These are phyloP conservation scores for Galeopsis tetrahit DNA, from an alignment of 257 asterid genomes.

Conservation along the genomic window DNA sequence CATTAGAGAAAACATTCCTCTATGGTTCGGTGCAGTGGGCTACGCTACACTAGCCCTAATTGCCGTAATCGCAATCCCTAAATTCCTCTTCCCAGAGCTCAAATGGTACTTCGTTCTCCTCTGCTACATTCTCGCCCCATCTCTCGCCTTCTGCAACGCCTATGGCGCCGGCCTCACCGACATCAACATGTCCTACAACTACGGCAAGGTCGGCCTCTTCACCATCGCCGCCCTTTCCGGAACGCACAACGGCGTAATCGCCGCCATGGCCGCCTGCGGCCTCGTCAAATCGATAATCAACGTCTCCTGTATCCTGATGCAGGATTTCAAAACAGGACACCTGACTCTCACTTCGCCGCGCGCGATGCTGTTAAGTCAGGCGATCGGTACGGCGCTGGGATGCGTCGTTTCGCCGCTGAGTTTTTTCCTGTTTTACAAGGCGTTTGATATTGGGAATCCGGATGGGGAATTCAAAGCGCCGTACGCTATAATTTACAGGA, in stretches of 20 bases:
- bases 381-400: slow-evolving; percentile 75
- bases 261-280: slow-evolving; percentile 85
- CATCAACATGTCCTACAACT: slow-evolving; percentile 85
- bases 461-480: slow-evolving; percentile 87
- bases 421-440: slow-evolving; percentile 78
- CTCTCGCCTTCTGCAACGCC: slow-evolving; percentile 89
- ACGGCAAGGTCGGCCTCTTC: slow-evolving; percentile 87
- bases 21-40: slow-evolving; percentile 40
- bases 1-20: slow-evolving; percentile 41
- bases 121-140: slow-evolving; percentile 75
- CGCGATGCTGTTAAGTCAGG: slow-evolving; percentile 81
- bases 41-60: slow-evolving; percentile 32
- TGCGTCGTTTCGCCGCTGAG: slow-evolving; percentile 71
- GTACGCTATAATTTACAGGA: slow-evolving; percentile 72
- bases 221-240: slow-evolving; percentile 77
- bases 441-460: slow-evolving; percentile 86
- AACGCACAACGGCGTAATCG: slow-evolving; percentile 74
- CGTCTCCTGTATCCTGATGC: slow-evolving; percentile 73
- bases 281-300: slow-evolving; percentile 65
- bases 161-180: slow-evolving; percentile 87
- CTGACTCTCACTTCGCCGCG: slow-evolving; percentile 71
- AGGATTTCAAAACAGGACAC: slow-evolving; percentile 82
- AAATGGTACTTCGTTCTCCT: slow-evolving; percentile 79
- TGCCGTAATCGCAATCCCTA: slow-evolving; percentile 60
- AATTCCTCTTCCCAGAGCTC: slow-evolving; percentile 62